Evolutionary conservation across 1,284 basidiomycete genomes (phyloP).

Genomic region (Ganoderma lucidum): DNA sequence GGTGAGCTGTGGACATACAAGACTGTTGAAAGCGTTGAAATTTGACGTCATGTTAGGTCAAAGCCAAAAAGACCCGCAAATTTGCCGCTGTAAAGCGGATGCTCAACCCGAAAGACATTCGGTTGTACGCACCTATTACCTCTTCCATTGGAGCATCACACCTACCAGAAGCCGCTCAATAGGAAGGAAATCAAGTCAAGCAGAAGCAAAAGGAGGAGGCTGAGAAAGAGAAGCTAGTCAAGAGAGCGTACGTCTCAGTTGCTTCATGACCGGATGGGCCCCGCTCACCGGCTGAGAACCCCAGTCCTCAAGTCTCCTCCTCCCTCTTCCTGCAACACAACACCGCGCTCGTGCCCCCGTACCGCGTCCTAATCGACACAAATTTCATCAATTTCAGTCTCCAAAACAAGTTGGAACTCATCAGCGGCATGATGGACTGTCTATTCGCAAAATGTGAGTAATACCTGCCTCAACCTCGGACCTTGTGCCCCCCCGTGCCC

Average conservation of each 20-base stretch:
- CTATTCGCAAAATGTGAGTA: slow-evolving; percentile 96
- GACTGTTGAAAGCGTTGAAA: too few species aligned
- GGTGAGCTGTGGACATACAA: neutral
- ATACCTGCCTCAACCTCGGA: slow-evolving; percentile 6
- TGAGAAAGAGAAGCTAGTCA: slow-evolving; percentile 75
- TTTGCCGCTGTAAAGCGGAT: slow-evolving; percentile 96
- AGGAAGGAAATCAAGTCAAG: slow-evolving; percentile 87
- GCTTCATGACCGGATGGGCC: slow-evolving; percentile 5
- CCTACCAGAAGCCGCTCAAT: neutral
- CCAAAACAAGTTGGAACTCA: slow-evolving; percentile 97
- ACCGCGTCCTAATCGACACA: slow-evolving; percentile 97
- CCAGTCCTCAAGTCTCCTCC: slow-evolving; percentile 83
- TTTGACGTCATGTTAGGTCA: slow-evolving; percentile 65
- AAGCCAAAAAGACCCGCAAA: slow-evolving; percentile 94
- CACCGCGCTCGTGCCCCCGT: slow-evolving; percentile 94
- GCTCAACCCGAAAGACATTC: slow-evolving; percentile 93
- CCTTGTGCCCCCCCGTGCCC: neutral
- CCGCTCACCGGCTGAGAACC: slow-evolving; percentile 15
- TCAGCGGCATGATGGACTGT: slow-evolving; percentile 99
- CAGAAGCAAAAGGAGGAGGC: slow-evolving; percentile 82
- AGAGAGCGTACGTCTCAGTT: slow-evolving; percentile 64
- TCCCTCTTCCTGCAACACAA: slow-evolving; percentile 98
- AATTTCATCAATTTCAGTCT: slow-evolving; percentile 99
- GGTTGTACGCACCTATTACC: slow-evolving; percentile 70
- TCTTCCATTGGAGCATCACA: neutral